These are phyloP conservation scores for Noccaea caerulescens DNA, from an alignment of 345 rosid genomes.

Conservation along the genomic window DNA sequence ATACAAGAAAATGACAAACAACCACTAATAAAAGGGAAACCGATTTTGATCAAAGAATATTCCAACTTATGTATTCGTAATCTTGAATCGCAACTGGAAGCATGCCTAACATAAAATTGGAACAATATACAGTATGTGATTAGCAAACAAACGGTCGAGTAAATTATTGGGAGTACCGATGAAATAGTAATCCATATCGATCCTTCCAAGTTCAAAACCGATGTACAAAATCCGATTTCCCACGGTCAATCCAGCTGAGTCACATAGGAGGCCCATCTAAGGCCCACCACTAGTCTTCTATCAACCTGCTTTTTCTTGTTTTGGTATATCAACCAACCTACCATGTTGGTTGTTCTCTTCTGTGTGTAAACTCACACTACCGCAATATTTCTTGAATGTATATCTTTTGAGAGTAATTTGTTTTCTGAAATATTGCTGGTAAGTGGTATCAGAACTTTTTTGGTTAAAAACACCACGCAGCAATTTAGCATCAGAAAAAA, in stretches of 20 bases:
- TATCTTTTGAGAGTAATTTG: not conserved
- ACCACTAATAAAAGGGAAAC: not conserved
- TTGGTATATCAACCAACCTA: conserved; percentile 31
- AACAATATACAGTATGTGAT: no score
- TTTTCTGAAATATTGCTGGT: not conserved
- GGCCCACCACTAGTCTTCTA: conserved; percentile 36
- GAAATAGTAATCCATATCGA: not conserved
- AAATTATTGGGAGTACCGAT: not conserved
- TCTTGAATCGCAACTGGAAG: not conserved
- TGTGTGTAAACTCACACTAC: conserved; percentile 12
- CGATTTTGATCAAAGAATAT: conserved; percentile 1
- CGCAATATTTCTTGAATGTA: conserved; percentile 1
- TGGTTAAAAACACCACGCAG: not conserved
- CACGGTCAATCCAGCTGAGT: not conserved
- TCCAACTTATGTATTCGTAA: not conserved
- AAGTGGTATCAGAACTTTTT: no score
- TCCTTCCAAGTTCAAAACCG: not conserved
- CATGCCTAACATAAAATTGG: not conserved
- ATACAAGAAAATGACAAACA: not conserved
- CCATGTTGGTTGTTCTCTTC: conserved; percentile 29
- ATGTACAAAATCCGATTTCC: not conserved
- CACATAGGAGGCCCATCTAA: conserved; percentile 30
- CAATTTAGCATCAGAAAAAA: not conserved
- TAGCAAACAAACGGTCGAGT: not conserved
- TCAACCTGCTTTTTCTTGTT: conserved; percentile 25